Conservation (phyloP, 805 yeast genomes). For the Candida nonsorbophila region DNA sequence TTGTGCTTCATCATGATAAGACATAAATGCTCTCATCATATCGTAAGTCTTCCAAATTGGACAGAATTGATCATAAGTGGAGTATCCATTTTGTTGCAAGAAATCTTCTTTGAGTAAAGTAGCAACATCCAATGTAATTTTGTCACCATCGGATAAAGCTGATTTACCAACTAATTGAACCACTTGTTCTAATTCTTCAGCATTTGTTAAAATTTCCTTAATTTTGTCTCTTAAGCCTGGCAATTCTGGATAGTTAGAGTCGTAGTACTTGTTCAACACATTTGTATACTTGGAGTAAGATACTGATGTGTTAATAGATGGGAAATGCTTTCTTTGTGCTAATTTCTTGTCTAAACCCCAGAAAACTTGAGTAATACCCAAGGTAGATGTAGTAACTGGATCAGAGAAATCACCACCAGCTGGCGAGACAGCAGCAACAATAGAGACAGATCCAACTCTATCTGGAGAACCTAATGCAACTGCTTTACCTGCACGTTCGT, state of each 20-base stretch:
- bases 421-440: constrained; percentile 98
- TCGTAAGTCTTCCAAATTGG: constrained; percentile 98
- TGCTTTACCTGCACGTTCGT: constrained; percentile 99
- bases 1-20: constrained; percentile 96
- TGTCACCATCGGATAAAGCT: constrained; percentile 93
- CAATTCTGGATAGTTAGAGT: constrained; percentile 82
- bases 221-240: constrained; percentile 86
- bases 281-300: constrained; percentile 96
- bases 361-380: constrained; percentile 99
- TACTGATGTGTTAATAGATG: constrained; percentile 92
- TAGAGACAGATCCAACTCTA: constrained; percentile 97
- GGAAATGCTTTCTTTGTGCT: constrained; percentile 99
- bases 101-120: constrained; percentile 92
- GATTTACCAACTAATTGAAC: constrained; percentile 99
- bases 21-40: constrained; percentile 93
- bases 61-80: constrained; percentile 97
- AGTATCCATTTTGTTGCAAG: constrained; percentile 98
- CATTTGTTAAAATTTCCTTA: constrained; percentile 90
- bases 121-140: constrained; percentile 92
- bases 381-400: constrained; percentile 97
- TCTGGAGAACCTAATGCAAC: constrained; percentile 93
- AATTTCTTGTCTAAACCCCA: constrained; percentile 99
- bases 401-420: constrained; percentile 99
- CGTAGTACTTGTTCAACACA: constrained; percentile 82
- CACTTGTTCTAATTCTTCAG: constrained; percentile 98